A percentile compares a stretch with the other conserved stretches of the same genome.
phyloP scores from a whole-genome alignment of 2,329 filamentous ascomycete genomes.

The Phyllachora maydis region DNA sequence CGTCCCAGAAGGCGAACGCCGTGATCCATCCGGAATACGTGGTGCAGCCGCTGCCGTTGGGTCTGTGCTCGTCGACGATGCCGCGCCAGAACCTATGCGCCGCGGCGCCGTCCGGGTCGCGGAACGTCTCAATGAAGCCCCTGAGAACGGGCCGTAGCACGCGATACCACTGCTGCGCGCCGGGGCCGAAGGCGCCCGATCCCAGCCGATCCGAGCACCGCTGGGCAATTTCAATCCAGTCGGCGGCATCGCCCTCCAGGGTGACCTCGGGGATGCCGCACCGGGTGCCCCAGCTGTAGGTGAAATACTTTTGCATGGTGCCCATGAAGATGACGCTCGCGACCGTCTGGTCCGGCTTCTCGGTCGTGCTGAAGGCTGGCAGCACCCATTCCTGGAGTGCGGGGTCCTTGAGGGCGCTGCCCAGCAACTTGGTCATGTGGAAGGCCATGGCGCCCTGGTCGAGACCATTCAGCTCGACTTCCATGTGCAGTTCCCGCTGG shows the following conservation, averaged over 20 bases:
- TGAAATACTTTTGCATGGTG: slow-evolving; percentile 25
- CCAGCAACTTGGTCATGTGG: slow-evolving; percentile 16
- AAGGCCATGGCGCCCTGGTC: slow-evolving; percentile 11
- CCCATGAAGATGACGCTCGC: slow-evolving; percentile 29
- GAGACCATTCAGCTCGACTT: slow-evolving; percentile 3
- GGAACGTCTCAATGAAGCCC: slow-evolving; percentile 9
- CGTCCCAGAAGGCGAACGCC: slow-evolving; percentile 12
- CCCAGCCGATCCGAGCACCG: slow-evolving; percentile 4
- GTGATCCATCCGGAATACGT: slow-evolving; percentile 13
- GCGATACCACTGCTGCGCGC: slow-evolving; percentile 3
- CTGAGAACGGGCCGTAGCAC: slow-evolving; percentile 8
- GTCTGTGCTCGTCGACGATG: slow-evolving; percentile 8
- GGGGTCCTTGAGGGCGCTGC: slow-evolving; percentile 17
- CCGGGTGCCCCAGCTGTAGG: slow-evolving; percentile 7
- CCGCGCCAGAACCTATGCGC: slow-evolving; percentile 9
- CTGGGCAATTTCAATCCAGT: slow-evolving; percentile 16
- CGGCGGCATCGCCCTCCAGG: slow-evolving; percentile 20
- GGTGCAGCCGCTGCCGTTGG: slow-evolving; percentile 9
- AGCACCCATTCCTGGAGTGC: slow-evolving; percentile 23
- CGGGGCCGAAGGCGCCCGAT: slow-evolving; percentile 2
- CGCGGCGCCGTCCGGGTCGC: slow-evolving; percentile 5
- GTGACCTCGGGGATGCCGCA: slow-evolving; percentile 32
- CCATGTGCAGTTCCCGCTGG: slow-evolving; percentile 5
- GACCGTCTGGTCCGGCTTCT: slow-evolving; percentile 16
- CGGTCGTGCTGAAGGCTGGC: slow-evolving; percentile 29